Base-by-base conservation (phyloP, 2,329 filamentous ascomycete species). In the Amauroascus niger region DNA sequence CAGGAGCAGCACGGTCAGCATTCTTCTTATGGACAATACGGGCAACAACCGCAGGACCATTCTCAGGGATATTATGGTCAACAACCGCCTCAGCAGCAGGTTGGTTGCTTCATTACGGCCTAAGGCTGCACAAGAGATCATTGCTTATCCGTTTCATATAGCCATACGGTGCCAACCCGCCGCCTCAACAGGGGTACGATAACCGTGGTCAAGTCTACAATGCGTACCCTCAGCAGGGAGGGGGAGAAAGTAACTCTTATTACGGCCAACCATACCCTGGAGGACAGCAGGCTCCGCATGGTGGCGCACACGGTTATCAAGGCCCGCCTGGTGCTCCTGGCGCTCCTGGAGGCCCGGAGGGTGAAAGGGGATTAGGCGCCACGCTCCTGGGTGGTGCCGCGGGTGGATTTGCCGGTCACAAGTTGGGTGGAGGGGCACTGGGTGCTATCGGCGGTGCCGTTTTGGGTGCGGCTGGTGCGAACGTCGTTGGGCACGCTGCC, bases 311-410 rank as follows among this genome's bases (percentile, higher is more conserved):
- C 16, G 52, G 52, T 30, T 46, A 39, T 18, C 49, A 49, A 28
- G 54, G 54, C 13, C 44, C 44, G 11, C 41, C 48, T 16, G 52
- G 28, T 9, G 54, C 35, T 8, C 52, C 56, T 20, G 52, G 28
- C 14, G 54, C 35, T 8, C 52, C 56, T 20, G 54, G 51, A 16
- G 60, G 60, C 1, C 56, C 61, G 28, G 63, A 67, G 47, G 66
- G 64, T 7, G 67, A 69, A 20, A 69, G 63, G 41, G 65, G 67
- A 16, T 56, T 72, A 9, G 68, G 66, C 1, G 64, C 69, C 9
- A 67, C 68, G 2, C 55, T 71, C 8, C 47, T 70, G 28, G 71
- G 71, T 22, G 68, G 64, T 35, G 67, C 67, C 0, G 67, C 65
- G 3, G 70, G 70, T 46, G 69, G 66, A 1, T 63, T 67, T 46